Conservation (phyloP, 2,329 filamentous ascomycete species). For the Claviceps capensis region DNA sequence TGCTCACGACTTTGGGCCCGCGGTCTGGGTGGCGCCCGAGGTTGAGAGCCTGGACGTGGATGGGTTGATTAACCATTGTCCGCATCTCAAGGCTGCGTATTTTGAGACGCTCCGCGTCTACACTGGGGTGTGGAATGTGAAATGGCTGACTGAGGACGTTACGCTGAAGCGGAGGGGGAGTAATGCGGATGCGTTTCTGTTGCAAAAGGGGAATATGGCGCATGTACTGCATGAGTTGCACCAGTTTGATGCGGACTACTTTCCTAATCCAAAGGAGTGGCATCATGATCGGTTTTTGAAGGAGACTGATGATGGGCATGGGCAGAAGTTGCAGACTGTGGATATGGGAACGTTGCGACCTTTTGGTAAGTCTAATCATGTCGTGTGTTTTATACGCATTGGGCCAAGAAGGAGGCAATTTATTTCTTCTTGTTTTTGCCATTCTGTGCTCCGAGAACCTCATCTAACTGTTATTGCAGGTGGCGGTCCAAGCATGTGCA, state of each 20-base stretch:
- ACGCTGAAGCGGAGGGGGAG: conserved; percentile 15
- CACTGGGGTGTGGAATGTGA: conserved; percentile 19
- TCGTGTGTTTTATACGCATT: not conserved
- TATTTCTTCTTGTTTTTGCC: not conserved
- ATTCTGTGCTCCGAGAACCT: not conserved
- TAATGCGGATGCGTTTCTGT: conserved; percentile 12
- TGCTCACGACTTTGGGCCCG: conserved; percentile 21
- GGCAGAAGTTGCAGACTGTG: conserved; percentile 9
- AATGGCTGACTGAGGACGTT: conserved; percentile 19
- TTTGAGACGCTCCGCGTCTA: conserved; percentile 27
- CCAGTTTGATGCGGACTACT: conserved; percentile 20
- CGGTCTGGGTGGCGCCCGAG: conserved; percentile 21
- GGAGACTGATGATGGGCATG: conserved; percentile 13
- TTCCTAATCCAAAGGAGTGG: conserved; percentile 22
- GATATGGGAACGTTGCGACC: conserved; percentile 17
- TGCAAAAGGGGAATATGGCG: conserved; percentile 22
- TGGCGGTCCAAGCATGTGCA: conserved; percentile 18
- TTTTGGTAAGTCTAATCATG: conserved; percentile 17
- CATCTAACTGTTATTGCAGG: conserved; percentile 12
- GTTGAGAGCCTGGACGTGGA: conserved; percentile 23
- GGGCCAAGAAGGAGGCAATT: too few relatives aligned
- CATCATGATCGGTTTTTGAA: conserved; percentile 19
- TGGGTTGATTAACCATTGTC: conserved; percentile 21
- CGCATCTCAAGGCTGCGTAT: conserved; percentile 25
- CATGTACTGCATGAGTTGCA: conserved; percentile 21